Percentiles rank a stretch among this genome's conserved stretches.
These are phyloP conservation scores for Cryptosporidium andersoni DNA, from an alignment of 169 alveolate species.

Conservation along the genomic window DNA sequence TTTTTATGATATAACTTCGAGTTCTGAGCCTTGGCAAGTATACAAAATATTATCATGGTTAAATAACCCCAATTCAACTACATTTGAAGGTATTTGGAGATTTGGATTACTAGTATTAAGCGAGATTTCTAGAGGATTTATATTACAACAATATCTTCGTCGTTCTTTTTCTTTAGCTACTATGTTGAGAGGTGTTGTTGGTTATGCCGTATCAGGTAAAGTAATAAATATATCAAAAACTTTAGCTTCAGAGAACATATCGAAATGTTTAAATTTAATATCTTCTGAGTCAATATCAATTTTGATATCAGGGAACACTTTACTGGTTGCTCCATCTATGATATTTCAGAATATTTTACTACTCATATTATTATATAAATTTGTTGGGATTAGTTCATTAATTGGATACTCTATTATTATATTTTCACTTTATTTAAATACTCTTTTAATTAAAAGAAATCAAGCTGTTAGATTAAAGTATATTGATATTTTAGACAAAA, in stretches of 20 bases:
- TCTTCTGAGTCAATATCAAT: constrained; percentile 55
- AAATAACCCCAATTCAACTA: constrained; percentile 33
- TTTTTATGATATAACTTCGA: constrained; percentile 20
- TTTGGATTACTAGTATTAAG: constrained; percentile 20
- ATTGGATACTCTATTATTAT: constrained; percentile 52
- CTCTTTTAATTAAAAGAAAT: constrained; percentile 9
- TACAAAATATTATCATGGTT: constrained; percentile 30
- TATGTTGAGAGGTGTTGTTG: constrained; percentile 65
- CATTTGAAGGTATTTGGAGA: constrained; percentile 11
- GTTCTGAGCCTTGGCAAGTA: constrained; percentile 54
- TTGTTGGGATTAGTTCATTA: constrained; percentile 61
- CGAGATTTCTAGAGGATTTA: constrained; percentile 37
- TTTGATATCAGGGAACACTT: constrained; percentile 36
- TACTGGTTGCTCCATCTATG: constrained; percentile 61
- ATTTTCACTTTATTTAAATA: constrained; percentile 32
- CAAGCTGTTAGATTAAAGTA: constrained; percentile 43
- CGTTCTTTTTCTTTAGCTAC: constrained; percentile 39
- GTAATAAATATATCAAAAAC: constrained; percentile 29
- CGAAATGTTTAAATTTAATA: constrained; percentile 39
- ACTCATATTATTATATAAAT: constrained; percentile 36
- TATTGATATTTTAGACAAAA: constrained; percentile 21
- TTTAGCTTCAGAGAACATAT: constrained; percentile 9
- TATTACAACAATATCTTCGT: constrained; percentile 57
- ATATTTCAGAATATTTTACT: constrained; percentile 49
- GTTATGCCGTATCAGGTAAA: constrained; percentile 35